Base-by-base conservation (phyloP, 495 filamentous ascomycete genomes). In the Podospora fimiseda region DNA sequence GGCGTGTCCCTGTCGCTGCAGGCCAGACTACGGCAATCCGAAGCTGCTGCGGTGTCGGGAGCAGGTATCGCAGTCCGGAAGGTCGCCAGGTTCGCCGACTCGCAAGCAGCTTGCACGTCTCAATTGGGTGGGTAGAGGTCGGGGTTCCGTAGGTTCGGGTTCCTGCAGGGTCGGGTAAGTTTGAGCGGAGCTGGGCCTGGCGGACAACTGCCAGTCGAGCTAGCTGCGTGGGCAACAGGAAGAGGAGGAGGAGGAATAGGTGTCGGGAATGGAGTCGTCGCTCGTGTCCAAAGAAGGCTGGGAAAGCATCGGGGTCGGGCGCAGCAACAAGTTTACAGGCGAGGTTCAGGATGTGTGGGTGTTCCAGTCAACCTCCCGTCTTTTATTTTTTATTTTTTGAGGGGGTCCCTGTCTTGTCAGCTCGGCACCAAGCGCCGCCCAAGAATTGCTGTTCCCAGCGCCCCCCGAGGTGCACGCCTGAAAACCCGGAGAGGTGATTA, bases 221-320 rank as follows among this genome's bases (percentile, higher is more conserved):
- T 48, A 51, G 40, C 52, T 53, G 27, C 37, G 52, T 48, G 42
- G 33, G 41, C 42, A 13, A 16, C 44, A 24, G 43, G 43, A 51
- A 14, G 41, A 24, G 54, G 44, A 43, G 54, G 47, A 24, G 43
- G 43, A 51, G 15, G 41, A 24, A 52, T 44, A 43, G 54, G 47
- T 43, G 54, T 37, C 48, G 50, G 48, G 43, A 55, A 65, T 57
- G 61, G 56, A 61, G 59, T 66, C 59, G 65, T 55, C 23, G 62
- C 57, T 60, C 65, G 63, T 55, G 55, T 49, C 51, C 54, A 47
- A 53, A 57, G 64, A 70, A 67, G 66, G 67, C 64, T 69, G 66
- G 69, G 59, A 58, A 55, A 61, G 63, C 67, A 70, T 70, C 61
- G 55, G n/a, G 64, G 48, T 37, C 60, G 21, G 20, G 21, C 44